A percentile compares a stretch with the other conserved stretches of the same genome.
Conservation (phyloP, 768 basidiomycete species). For the Hygrophorus pudorinus region DNA sequence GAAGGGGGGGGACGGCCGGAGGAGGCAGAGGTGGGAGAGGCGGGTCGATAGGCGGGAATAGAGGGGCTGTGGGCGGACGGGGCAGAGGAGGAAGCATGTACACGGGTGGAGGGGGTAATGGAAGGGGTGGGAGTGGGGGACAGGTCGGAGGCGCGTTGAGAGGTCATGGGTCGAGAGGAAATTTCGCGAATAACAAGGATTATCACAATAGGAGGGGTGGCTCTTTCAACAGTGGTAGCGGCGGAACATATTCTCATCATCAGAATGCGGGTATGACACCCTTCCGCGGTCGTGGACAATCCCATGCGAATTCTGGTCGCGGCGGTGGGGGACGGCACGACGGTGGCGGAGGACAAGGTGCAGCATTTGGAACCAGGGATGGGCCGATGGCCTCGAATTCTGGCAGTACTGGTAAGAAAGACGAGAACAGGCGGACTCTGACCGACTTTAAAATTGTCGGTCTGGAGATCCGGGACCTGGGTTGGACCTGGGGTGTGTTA, state of each 20-base stretch:
- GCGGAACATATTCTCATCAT: constrained; percentile 30
- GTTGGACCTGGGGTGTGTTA: constrained; percentile 79
- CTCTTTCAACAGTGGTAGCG: constrained; percentile 43
- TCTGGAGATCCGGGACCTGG: constrained; percentile 70
- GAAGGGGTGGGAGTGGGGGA: constrained; percentile 34
- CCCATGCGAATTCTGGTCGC: constrained; percentile 33
- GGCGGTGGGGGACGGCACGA: constrained; percentile 30
- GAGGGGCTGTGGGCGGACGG: constrained; percentile 31
- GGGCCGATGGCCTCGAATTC: constrained; percentile 33
- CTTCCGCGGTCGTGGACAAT: constrained; percentile 57
- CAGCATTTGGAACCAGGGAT: constrained; percentile 41
- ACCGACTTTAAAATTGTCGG: constrained; percentile 98
- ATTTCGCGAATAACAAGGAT: constrained; percentile 52
- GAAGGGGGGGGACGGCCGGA: constrained; percentile 19
- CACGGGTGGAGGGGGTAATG: constrained; percentile 28
- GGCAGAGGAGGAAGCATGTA: constrained; percentile 23
- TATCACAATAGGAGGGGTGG: constrained; percentile 58
- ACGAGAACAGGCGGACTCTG: constrained; percentile 83
- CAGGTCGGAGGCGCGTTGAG: constrained; percentile 39
- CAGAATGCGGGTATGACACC: constrained; percentile 22
- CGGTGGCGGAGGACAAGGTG: constrained; percentile 18
- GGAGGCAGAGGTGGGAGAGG: constrained; percentile 45
- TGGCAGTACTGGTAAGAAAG: constrained; percentile 58
- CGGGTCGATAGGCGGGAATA: constrained; percentile 35
- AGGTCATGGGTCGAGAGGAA: constrained; percentile 56